phyloP scores from a whole-genome alignment of 2,329 filamentous ascomycete genomes.

The Colletotrichum eremochloae region DNA sequence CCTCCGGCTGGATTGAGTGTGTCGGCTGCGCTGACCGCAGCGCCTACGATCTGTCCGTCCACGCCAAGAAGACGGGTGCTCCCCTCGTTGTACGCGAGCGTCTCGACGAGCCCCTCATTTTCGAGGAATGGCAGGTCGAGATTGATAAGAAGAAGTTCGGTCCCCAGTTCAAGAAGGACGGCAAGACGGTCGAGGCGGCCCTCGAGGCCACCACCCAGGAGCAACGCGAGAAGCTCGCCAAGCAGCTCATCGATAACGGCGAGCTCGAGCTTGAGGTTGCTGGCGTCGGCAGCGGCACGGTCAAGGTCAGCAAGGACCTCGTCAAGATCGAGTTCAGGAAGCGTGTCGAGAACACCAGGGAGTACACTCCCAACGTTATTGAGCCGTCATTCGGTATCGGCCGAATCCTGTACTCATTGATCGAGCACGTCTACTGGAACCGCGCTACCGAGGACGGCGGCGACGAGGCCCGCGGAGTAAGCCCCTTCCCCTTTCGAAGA shows the following conservation, averaged over 20 bases:
- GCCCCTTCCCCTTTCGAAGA: slow-evolving; percentile 47
- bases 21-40: slow-evolving; percentile 96
- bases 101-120: slow-evolving; percentile 79
- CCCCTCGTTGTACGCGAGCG: slow-evolving; percentile 88
- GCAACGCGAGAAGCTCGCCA: slow-evolving; percentile 82
- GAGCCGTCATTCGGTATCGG: slow-evolving; percentile 98
- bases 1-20: slow-evolving; percentile 97
- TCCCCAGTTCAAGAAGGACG: slow-evolving; percentile 94
- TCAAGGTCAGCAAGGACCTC: slow-evolving; percentile 83
- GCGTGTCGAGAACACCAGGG: slow-evolving; percentile 84
- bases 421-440: slow-evolving; percentile 97
- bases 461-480: slow-evolving; percentile 88
- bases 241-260: slow-evolving; percentile 79
- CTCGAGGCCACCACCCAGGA: slow-evolving; percentile 83
- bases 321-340: slow-evolving; percentile 88
- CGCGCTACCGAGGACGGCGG: slow-evolving; percentile 74
- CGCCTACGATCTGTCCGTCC: slow-evolving; percentile 93
- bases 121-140: slow-evolving; percentile 90
- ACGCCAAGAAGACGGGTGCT: slow-evolving; percentile 91
- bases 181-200: slow-evolving; percentile 85
- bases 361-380: slow-evolving; percentile 96
- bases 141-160: slow-evolving; percentile 97
- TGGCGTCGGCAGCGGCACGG: slow-evolving; percentile 75
- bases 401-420: slow-evolving; percentile 90
- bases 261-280: slow-evolving; percentile 84